phyloP scores from a whole-genome alignment of 176 grass and related monocot genomes.

The Pharus latifolius region DNA sequence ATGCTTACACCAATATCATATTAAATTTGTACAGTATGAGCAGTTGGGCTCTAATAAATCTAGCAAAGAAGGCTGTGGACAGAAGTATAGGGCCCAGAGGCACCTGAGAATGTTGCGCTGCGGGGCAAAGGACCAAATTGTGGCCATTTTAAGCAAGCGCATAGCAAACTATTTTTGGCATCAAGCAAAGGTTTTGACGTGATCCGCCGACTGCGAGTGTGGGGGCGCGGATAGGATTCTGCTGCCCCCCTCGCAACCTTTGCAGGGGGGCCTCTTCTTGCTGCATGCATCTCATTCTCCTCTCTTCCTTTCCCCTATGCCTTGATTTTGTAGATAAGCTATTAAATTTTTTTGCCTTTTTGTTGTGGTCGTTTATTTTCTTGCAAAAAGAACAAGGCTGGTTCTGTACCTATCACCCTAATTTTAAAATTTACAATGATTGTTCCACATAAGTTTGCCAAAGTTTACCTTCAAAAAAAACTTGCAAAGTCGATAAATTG shows the following conservation, averaged over 20 bases:
- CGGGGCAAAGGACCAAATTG: neutral
- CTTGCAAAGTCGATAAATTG: too few species aligned
- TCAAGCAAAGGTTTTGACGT: neutral
- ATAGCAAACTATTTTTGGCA: slow-evolving; percentile 13
- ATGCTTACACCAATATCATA: too few species aligned
- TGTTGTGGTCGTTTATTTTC: too few species aligned
- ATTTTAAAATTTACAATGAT: too few species aligned
- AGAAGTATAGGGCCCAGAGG: neutral
- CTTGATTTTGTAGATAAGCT: too few species aligned
- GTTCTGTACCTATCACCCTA: too few species aligned
- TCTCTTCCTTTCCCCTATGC: neutral
- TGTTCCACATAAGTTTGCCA: too few species aligned
- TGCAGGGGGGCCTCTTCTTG: neutral
- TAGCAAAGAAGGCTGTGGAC: neutral
- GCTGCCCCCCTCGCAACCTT: neutral
- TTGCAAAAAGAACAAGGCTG: too few species aligned
- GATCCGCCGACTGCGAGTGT: neutral
- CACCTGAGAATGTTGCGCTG: neutral
- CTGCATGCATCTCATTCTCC: neutral
- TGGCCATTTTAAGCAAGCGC: slow-evolving; percentile 16
- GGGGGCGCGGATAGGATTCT: neutral
- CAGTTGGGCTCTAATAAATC: too few species aligned
- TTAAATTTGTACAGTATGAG: too few species aligned
- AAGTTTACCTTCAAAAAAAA: too few species aligned
- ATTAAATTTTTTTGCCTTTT: too few species aligned